A percentile compares a stretch with the other conserved stretches of the same genome.
Evolutionary conservation across 164 flowering plant species (phyloP).

Genomic region (Amborella trichopoda): DNA sequence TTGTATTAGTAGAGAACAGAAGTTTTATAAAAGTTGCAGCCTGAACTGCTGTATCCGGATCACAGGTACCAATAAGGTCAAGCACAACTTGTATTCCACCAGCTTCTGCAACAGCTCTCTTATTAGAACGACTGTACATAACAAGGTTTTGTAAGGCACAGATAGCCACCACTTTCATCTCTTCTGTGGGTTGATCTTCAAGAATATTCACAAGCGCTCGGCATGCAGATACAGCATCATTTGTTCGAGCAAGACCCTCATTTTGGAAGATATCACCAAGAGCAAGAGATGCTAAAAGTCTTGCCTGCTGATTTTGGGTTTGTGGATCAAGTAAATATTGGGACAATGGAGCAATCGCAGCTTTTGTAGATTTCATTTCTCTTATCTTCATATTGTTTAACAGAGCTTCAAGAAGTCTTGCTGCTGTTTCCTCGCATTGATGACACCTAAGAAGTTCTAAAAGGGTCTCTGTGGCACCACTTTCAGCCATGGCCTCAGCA

Average conservation of each 20-base stretch:
- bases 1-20: conserved; percentile 86
- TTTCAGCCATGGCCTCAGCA: conserved; percentile 98
- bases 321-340: conserved; percentile 98
- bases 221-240: conserved; percentile 94
- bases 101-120: conserved; percentile 99
- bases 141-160: conserved; percentile 98
- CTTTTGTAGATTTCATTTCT: conserved; percentile 72
- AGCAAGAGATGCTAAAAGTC: conserved; percentile 83
- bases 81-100: conserved; percentile 95
- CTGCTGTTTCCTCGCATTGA: conserved; percentile 26
- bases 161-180: conserved; percentile 96
- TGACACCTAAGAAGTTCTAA: conserved; percentile 24
- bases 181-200: conserved; percentile 98
- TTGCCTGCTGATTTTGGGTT: conserved; percentile 91
- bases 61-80: conserved; percentile 85
- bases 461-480: conserved; percentile 26
- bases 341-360: conserved; percentile 80
- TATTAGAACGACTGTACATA: conserved; percentile 87
- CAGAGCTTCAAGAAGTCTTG: conserved; percentile 24
- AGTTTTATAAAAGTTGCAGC: conserved; percentile 94
- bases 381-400: conserved; percentile 54
- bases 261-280: conserved; percentile 97
- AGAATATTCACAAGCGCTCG: conserved; percentile 93
- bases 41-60: conserved; percentile 89
- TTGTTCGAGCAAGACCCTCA: conserved; percentile 74